phyloP scores from a whole-genome alignment of 768 basidiomycete genomes.

The Lactifluus echinatus region DNA sequence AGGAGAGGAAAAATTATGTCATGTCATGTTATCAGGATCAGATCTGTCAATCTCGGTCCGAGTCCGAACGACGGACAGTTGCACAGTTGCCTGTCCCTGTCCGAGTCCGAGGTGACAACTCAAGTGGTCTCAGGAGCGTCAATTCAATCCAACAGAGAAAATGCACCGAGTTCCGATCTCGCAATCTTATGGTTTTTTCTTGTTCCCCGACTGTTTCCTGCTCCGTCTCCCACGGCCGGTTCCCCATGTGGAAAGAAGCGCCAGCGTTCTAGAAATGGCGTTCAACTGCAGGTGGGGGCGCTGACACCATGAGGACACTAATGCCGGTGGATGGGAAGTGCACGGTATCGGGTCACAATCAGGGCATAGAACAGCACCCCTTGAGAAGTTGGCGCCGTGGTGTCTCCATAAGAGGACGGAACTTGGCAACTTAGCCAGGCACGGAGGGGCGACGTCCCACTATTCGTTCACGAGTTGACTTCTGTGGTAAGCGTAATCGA shows the following conservation, averaged over 20 bases:
- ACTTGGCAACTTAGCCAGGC: neutral
- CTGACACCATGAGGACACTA: slow-evolving; percentile 18
- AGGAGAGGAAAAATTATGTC: slow-evolving; percentile 9
- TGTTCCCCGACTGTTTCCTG: neutral
- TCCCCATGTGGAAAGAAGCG: slow-evolving; percentile 16
- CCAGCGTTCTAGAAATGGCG: slow-evolving; percentile 11
- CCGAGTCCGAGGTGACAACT: neutral
- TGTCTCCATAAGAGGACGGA: slow-evolving; percentile 4
- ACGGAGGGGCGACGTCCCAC: neutral
- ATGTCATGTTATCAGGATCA: too few relatives aligned
- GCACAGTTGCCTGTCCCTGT: too few relatives aligned
- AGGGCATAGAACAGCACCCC: neutral
- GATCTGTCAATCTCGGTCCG: slow-evolving; percentile 9
- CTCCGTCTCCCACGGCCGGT: slow-evolving; percentile 15
- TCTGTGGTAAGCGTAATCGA: neutral
- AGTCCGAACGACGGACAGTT: too few relatives aligned
- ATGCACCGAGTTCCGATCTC: neutral
- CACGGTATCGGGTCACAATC: slow-evolving; percentile 4
- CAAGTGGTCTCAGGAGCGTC: too few relatives aligned
- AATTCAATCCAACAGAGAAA: too few relatives aligned
- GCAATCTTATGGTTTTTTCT: neutral
- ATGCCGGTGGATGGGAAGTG: slow-evolving; percentile 13
- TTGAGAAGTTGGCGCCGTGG: slow-evolving; percentile 3
- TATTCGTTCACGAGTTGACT: neutral
- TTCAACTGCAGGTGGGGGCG: slow-evolving; percentile 6